These are phyloP conservation scores for Colletotrichum australisinense DNA, from an alignment of 2,329 filamentous ascomycete genomes.

Conservation along the genomic window DNA sequence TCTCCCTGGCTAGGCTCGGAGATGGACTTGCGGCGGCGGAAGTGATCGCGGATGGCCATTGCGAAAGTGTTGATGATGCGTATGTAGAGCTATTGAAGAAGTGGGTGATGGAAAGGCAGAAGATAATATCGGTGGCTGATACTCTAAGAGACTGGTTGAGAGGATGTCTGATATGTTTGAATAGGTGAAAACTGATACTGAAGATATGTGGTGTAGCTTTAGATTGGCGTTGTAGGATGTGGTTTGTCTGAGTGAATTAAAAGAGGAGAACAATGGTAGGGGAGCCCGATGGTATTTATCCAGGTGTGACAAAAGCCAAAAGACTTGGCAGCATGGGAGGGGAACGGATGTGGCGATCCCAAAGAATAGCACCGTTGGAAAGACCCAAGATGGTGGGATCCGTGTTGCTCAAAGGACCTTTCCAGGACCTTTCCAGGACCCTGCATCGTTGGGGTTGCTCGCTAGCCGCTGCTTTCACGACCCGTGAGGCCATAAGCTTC, in stretches of 20 bases:
- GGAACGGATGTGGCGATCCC: slow-evolving; percentile 21
- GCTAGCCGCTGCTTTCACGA: slow-evolving; percentile 6
- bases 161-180: background rate
- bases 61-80: slow-evolving; percentile 19
- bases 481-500: background rate
- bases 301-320: background rate
- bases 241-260: background rate
- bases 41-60: slow-evolving; percentile 56
- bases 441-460: background rate
- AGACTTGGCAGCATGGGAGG: background rate
- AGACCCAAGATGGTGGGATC: slow-evolving; percentile 18
- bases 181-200: background rate
- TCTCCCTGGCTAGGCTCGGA: slow-evolving; percentile 47
- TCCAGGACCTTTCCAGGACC: slow-evolving; percentile 1
- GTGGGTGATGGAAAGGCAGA: background rate
- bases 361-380: slow-evolving; percentile 29
- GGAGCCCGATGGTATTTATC: slow-evolving; percentile 22
- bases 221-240: background rate
- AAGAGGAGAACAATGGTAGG: background rate
- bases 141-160: background rate
- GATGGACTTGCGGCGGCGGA: slow-evolving; percentile 53
- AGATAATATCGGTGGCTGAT: background rate
- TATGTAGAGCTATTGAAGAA: background rate
- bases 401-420: slow-evolving; percentile 9
- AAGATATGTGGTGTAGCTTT: background rate